Evolutionary conservation across 2,329 filamentous ascomycete genomes (phyloP).

Genomic region (Bipolaris gigantea): DNA sequence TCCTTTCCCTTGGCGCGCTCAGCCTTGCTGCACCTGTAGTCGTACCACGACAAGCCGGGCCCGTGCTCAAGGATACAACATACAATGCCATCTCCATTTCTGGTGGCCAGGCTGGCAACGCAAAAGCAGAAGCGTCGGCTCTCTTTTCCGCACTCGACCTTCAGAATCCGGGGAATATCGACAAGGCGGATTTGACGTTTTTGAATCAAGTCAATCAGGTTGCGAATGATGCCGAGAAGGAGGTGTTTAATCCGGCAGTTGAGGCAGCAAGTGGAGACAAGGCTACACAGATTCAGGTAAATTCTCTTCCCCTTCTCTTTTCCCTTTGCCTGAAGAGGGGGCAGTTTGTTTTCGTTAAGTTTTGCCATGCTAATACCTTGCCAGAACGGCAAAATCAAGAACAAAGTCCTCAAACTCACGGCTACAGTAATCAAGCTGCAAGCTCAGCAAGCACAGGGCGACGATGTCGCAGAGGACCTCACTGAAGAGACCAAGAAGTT

Average conservation of each 20-base stretch:
- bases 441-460: conserved; percentile 58
- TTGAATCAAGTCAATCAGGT: conserved; percentile 57
- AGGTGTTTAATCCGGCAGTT: conserved; percentile 58
- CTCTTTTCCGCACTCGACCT: conserved; percentile 58
- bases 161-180: conserved; percentile 52
- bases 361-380: neutral
- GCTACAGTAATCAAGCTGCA: conserved; percentile 56
- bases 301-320: neutral
- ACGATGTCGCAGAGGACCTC: conserved; percentile 51
- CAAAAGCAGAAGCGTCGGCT: conserved; percentile 56
- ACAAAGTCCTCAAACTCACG: conserved; percentile 62
- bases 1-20: conserved; percentile 34
- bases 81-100: conserved; percentile 54
- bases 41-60: conserved; percentile 23
- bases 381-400: conserved; percentile 61
- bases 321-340: too few species aligned
- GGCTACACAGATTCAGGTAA: conserved; percentile 48
- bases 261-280: conserved; percentile 50
- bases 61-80: conserved; percentile 35
- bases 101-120: conserved; percentile 56
- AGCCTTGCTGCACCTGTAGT: conserved; percentile 30
- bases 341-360: too few species aligned
- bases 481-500: conserved; percentile 56
- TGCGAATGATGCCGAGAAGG: conserved; percentile 58
- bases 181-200: conserved; percentile 54